phyloP scores from a whole-genome alignment of 805 yeast species.

The Cyberlindnera petersonii region DNA sequence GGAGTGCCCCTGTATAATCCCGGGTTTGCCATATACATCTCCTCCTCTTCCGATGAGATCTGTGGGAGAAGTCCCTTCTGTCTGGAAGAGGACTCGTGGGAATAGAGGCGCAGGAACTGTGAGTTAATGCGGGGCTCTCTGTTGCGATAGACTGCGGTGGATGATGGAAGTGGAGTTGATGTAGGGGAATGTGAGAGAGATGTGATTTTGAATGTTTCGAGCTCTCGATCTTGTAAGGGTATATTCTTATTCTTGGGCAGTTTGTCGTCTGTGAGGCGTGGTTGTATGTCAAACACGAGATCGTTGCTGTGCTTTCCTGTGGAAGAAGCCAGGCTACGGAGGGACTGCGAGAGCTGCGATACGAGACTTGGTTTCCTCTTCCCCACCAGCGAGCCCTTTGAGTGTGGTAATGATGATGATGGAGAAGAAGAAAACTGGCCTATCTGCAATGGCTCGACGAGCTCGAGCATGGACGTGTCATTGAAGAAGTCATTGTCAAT shows the following conservation, averaged over 20 bases:
- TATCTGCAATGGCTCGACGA: slow-evolving; percentile 2
- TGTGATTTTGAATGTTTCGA: slow-evolving; percentile 27
- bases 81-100: slow-evolving; percentile 45
- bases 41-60: slow-evolving; percentile 34
- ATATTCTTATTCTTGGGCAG: slow-evolving; percentile 9
- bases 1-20: slow-evolving; percentile 16
- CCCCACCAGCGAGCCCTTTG: too few relatives aligned
- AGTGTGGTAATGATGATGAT: neutral
- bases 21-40: slow-evolving; percentile 10
- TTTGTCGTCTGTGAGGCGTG: slow-evolving; percentile 27
- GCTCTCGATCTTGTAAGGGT: slow-evolving; percentile 22
- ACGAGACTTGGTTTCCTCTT: slow-evolving; percentile 20
- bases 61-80: slow-evolving; percentile 30
- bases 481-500: slow-evolving; percentile 24
- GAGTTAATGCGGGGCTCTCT: slow-evolving; percentile 52
- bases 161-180: slow-evolving; percentile 4
- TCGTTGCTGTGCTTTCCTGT: slow-evolving; percentile 20
- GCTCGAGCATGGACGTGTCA: slow-evolving; percentile 5
- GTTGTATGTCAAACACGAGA: slow-evolving; percentile 26
- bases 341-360: slow-evolving; percentile 23
- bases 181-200: slow-evolving; percentile 11
- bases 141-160: slow-evolving; percentile 16
- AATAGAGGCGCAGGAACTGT: slow-evolving; percentile 44
- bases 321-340: slow-evolving; percentile 17
- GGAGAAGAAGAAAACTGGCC: neutral